Base-by-base conservation (phyloP, 1,284 basidiomycete genomes). In the Cryptococcus sp. region DNA sequence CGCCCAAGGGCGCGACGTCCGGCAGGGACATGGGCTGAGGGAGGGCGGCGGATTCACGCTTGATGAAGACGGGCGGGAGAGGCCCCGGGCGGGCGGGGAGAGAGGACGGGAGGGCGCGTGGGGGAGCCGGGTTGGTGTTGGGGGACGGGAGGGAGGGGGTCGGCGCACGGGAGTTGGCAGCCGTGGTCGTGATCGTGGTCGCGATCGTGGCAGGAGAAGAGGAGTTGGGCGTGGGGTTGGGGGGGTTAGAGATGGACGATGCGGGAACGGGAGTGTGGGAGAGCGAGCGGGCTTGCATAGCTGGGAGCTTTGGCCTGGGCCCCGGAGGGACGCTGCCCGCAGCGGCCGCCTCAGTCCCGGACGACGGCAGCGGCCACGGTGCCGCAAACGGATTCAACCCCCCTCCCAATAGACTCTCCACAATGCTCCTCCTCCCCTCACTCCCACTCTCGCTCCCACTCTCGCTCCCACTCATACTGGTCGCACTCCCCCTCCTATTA, bases 1-100 rank as follows among this genome's bases (percentile, higher is more conserved):
- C 24, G 11, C 69, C 66, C 46, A 72, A 43, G 8, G 70, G 70
- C 18, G 62, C 60, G 11, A 72, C 52, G n/a, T 66, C 58, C 1
- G 61, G 64, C 16, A 70, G 50, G 1, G 68, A 48, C 70, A 72
- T 72, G 3, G 67, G 62, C 46, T 69, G 67, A 13, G 70, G 68
- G 15, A 72, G 51, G 2, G 66, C 62, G 0, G 68, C 67, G 4
- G 66, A 61, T 49, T 72, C 70, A 20, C 64, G 57, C 49, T 66
- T 65, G 49, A 70, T 55, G 53, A 69, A 70, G 2, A 71, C 64
- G 3, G 70, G 70, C 8, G 70, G 60, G 12, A 69, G 53, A 4
- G 53, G 53, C 2, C 52, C 44, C 9, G 70, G 70, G 51, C 55
- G 52, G 1, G 53, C 38, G 4, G 70, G 70, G 7, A 72, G 55